Evolutionary conservation across 768 basidiomycete genomes (phyloP).

Genomic region (Suillus variegatus): DNA sequence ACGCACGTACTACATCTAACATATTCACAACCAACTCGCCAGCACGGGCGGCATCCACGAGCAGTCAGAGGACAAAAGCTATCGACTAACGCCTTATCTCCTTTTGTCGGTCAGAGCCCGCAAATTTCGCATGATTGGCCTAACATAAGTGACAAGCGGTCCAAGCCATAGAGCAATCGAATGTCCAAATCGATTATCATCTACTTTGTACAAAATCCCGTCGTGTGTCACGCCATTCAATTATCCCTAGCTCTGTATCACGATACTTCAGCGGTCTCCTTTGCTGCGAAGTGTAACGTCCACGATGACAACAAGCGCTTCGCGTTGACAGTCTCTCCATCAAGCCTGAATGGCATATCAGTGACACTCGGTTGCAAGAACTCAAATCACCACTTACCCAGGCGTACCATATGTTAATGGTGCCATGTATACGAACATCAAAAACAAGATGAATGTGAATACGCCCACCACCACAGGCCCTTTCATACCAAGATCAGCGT

Average conservation of each 20-base stretch:
- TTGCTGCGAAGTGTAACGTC: conserved; percentile 92
- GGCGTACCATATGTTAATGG: conserved; percentile 97
- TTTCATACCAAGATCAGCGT: conserved; percentile 75
- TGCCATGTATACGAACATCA: conserved; percentile 72
- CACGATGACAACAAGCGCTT: conserved; percentile 84
- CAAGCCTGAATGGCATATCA: conserved; percentile 53
- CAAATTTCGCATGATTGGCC: neutral
- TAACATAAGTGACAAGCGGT: no score
- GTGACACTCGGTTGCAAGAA: conserved; percentile 19
- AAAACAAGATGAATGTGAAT: conserved; percentile 61
- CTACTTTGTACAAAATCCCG: neutral
- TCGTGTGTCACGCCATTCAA: neutral
- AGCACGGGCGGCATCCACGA: neutral
- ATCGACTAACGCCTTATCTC: neutral
- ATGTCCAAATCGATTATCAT: neutral
- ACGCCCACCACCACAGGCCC: conserved; percentile 65
- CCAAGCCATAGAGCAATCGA: neutral
- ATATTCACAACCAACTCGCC: neutral
- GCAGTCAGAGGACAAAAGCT: neutral
- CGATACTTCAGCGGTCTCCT: conserved; percentile 46
- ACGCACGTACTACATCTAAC: neutral
- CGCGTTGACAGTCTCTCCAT: conserved; percentile 82
- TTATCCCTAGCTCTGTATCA: conserved; percentile 15
- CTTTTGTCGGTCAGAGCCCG: neutral
- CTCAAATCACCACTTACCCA: conserved; percentile 58